Percentiles rank a stretch among this genome's conserved stretches.
These are phyloP conservation scores for Lentinula guzmanii DNA, from an alignment of 768 basidiomycete species.

Conservation along the genomic window DNA sequence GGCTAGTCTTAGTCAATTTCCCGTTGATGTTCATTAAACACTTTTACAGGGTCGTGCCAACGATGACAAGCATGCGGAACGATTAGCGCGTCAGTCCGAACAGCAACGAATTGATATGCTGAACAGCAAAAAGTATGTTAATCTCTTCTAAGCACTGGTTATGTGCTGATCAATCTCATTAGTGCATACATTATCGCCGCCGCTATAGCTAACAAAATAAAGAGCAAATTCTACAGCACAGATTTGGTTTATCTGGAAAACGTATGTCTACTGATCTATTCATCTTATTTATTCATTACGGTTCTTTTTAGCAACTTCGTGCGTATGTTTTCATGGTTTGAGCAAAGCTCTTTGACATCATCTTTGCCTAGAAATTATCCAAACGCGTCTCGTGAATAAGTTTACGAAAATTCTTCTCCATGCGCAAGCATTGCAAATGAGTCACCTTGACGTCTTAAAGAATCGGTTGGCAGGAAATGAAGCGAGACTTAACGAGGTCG, in stretches of 20 bases:
- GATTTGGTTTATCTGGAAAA: slow-evolving; percentile 68
- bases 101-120: slow-evolving; percentile 75
- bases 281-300: neutral
- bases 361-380: slow-evolving; percentile 52
- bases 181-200: slow-evolving; percentile 71
- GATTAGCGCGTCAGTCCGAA: slow-evolving; percentile 67
- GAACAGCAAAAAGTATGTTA: slow-evolving; percentile 71
- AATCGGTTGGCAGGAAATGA: slow-evolving; percentile 41
- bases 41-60: slow-evolving; percentile 50
- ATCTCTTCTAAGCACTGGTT: too few species aligned
- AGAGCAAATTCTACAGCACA: slow-evolving; percentile 64
- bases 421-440: slow-evolving; percentile 52
- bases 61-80: slow-evolving; percentile 74
- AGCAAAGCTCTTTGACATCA: neutral
- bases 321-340: slow-evolving; percentile 2
- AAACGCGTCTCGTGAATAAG: slow-evolving; percentile 52
- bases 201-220: slow-evolving; percentile 60
- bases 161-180: neutral
- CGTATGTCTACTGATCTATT: slow-evolving; percentile 35
- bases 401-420: slow-evolving; percentile 50
- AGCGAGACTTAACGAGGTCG: slow-evolving; percentile 42
- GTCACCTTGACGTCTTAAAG: slow-evolving; percentile 56
- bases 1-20: slow-evolving; percentile 27
- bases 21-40: neutral
- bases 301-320: slow-evolving; percentile 60